These are phyloP conservation scores for Ganoderma lucidum DNA, from an alignment of 1,284 basidiomycete genomes.

Conservation along the genomic window DNA sequence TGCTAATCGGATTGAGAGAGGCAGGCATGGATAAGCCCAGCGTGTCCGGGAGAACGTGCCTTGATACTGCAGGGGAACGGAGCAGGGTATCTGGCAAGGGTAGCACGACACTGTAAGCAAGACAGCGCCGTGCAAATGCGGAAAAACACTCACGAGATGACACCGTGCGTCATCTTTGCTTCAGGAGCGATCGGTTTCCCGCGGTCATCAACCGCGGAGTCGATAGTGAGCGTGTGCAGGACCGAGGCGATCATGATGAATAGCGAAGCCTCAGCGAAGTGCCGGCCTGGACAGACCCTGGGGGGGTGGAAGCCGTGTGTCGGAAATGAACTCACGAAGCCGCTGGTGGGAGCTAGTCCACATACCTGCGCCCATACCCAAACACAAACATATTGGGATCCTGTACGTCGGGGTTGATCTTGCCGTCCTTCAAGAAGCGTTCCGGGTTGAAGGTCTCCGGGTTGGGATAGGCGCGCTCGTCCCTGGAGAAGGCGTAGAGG, in stretches of 20 bases:
- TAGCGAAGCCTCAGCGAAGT: conserved; percentile 32
- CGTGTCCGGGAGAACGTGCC: conserved; percentile 1
- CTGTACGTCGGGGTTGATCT: conserved; percentile 39
- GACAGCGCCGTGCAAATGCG: background rate
- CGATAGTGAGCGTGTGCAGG: conserved; percentile 22
- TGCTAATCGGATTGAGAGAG: background rate
- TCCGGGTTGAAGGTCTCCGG: conserved; percentile 48
- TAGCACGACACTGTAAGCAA: background rate
- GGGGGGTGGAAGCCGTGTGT: background rate
- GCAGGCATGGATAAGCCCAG: conserved; percentile 9
- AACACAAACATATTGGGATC: conserved; percentile 43
- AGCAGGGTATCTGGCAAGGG: conserved; percentile 2
- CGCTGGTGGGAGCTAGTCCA: background rate
- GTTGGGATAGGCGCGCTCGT: conserved; percentile 41
- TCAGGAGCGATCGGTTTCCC: conserved; percentile 14
- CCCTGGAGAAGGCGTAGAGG: conserved; percentile 39
- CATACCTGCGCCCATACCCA: conserved; percentile 47
- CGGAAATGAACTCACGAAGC: background rate
- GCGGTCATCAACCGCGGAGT: conserved; percentile 6
- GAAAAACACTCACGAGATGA: conserved; percentile 13
- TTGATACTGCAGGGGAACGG: conserved; percentile 20
- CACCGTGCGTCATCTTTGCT: conserved; percentile 17
- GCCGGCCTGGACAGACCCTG: conserved; percentile 37
- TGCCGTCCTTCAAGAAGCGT: conserved; percentile 46
- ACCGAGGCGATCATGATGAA: conserved; percentile 26